phyloP scores from a whole-genome alignment of 108 stramenopile species.

The Skeletonema potamos region DNA sequence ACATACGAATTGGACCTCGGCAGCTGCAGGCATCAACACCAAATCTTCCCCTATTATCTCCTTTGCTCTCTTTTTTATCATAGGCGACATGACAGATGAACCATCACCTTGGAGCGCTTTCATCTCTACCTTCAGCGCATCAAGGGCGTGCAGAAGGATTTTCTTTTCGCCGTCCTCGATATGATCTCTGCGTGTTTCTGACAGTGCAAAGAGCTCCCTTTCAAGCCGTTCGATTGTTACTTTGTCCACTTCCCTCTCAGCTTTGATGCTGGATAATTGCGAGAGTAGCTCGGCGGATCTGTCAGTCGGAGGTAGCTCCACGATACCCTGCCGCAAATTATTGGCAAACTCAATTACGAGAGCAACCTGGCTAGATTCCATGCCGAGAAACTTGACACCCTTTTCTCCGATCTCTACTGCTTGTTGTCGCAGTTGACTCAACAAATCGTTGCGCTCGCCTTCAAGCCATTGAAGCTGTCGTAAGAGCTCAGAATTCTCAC shows the following conservation, averaged over 20 bases:
- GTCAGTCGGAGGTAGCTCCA: constrained; percentile 58
- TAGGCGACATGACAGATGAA: constrained; percentile 1
- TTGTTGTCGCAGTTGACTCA: constrained; percentile 58
- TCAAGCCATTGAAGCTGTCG: constrained; percentile 69
- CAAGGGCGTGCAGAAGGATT: not conserved
- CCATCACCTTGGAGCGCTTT: constrained; percentile 8
- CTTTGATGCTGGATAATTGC: constrained; percentile 45
- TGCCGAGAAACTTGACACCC: constrained; percentile 49
- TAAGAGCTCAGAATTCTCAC: constrained; percentile 54
- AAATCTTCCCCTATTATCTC: constrained; percentile 13
- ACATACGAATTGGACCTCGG: constrained; percentile 25
- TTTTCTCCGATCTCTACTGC: constrained; percentile 63
- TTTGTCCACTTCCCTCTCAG: constrained; percentile 43
- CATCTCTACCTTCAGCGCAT: constrained; percentile 3
- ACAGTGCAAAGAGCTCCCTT: constrained; percentile 37
- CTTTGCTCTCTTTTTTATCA: constrained; percentile 17
- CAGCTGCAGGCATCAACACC: constrained; percentile 13
- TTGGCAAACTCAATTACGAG: constrained; percentile 60
- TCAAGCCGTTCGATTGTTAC: constrained; percentile 53
- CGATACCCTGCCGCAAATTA: constrained; percentile 47
- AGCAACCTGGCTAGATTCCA: constrained; percentile 40
- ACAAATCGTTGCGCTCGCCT: constrained; percentile 55
- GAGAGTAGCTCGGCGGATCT: constrained; percentile 36
- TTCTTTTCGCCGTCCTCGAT: not conserved
- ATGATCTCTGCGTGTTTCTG: not conserved